Evolutionary conservation across 148 eudicot genomes (phyloP), one percentile per base, ranked within the genome.

Genomic region (Nepenthes gracilis): DNA sequence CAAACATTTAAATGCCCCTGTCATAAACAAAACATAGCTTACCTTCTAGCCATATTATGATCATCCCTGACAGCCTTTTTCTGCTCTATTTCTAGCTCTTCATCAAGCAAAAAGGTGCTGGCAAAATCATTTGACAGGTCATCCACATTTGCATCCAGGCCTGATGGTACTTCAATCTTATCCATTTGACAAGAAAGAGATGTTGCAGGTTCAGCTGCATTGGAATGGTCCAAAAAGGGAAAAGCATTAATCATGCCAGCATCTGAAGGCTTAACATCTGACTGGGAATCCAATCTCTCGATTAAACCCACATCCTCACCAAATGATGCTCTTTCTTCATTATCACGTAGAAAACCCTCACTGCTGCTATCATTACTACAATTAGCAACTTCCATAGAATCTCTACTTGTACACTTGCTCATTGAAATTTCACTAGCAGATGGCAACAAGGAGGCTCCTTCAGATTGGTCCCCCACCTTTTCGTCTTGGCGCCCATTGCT

Each of bases 81-180:
- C 36, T 61, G 84, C 68, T 84, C 96, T 62, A 80, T 59, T 66
- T 93, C 95, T 10, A 88, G 75, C 83, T 88, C 98, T 82, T 93
- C 98, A 66, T 93, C 98, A 74, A 88, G 85, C 95, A 85, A 73
- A 67, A 93, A 93, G 64, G 95, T 82, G 66, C 70, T 77, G 43
- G 75, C 72, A 73, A 77, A 88, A 72, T 88, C 90, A 77, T 72
- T 62, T 34, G 85, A 67, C 34, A 70, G 64, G 57, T 76, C 85
- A 72, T 78, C 86, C 32, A 67, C n/a, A 64, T 64, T 67, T 55
- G 52, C 68, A 74, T 59, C 54, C 15, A 56, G 66, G 54, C 64
- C 71, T 54, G 85, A 72, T 35, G 57, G 64, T 50, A 52, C 59
- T 9, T 67, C 74, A 35, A 33, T 52, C 33, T 43, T 67, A 51